These are phyloP conservation scores for Cephalotrichum gorgonifer DNA, from an alignment of 2,329 filamentous ascomycete genomes.

Conservation along the genomic window DNA sequence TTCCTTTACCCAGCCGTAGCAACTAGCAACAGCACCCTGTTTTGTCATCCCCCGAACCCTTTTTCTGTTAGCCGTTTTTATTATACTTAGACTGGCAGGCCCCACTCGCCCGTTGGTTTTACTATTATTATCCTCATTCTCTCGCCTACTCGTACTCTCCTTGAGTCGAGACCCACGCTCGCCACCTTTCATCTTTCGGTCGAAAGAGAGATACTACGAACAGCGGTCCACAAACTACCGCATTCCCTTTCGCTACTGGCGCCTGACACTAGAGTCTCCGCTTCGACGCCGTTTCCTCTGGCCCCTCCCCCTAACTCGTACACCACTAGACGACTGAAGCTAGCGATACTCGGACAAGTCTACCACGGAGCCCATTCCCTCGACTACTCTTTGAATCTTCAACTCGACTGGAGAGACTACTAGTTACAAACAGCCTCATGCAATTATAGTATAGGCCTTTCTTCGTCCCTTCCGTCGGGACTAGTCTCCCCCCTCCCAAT, in stretches of 20 bases:
- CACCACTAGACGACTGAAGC: too few species aligned
- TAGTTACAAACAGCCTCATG: background rate
- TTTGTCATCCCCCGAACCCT: background rate
- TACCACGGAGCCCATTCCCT: background rate
- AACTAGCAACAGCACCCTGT: background rate
- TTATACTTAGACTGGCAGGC: background rate
- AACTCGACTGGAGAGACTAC: background rate
- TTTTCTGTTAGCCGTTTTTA: background rate
- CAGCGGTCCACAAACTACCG: background rate
- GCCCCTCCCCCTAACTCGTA: too few species aligned
- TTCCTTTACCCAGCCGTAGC: background rate
- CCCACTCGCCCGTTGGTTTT: background rate
- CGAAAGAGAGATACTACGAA: background rate
- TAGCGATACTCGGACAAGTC: too few species aligned
- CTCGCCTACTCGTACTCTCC: background rate
- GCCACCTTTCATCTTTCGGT: too few species aligned
- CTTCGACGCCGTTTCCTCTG: background rate
- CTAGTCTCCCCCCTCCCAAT: background rate
- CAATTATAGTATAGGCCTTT: background rate
- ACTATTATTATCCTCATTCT: background rate
- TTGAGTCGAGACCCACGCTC: too few species aligned
- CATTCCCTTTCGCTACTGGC: background rate
- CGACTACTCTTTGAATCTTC: background rate
- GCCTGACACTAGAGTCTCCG: background rate
- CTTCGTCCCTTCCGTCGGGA: background rate